phyloP scores from a whole-genome alignment of 2,329 filamentous ascomycete genomes.

The Curvularia sp. region DNA sequence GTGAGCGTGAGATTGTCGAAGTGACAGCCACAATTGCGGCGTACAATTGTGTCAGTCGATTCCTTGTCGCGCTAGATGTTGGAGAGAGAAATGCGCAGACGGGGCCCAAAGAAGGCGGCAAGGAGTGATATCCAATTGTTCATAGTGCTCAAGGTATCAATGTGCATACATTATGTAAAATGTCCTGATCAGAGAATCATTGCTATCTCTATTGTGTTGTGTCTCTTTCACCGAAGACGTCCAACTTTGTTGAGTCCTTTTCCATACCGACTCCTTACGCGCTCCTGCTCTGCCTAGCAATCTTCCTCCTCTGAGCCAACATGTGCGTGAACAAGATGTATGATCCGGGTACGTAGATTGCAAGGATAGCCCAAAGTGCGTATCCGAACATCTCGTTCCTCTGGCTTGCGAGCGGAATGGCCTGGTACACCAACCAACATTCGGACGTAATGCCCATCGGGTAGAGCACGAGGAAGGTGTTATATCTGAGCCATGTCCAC shows the following conservation, averaged over 20 bases:
- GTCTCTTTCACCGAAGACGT: background rate
- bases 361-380: slow-evolving; percentile 69
- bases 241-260: background rate
- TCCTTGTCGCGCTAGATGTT: slow-evolving; percentile 80
- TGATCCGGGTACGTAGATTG: slow-evolving; percentile 79
- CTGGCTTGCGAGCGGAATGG: slow-evolving; percentile 66
- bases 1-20: slow-evolving; percentile 78
- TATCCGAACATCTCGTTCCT: slow-evolving; percentile 62
- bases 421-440: slow-evolving; percentile 77
- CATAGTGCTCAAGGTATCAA: background rate
- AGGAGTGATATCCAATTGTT: slow-evolving; percentile 6
- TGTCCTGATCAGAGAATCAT: background rate
- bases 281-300: slow-evolving; percentile 45
- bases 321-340: slow-evolving; percentile 93
- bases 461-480: slow-evolving; percentile 92
- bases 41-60: slow-evolving; percentile 86
- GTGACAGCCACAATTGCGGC: slow-evolving; percentile 78
- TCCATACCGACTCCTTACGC: background rate
- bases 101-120: slow-evolving; percentile 27
- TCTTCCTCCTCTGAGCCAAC: slow-evolving; percentile 86
- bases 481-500: slow-evolving; percentile 84
- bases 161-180: background rate
- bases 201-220: too few species aligned
- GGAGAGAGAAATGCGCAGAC: slow-evolving; percentile 51
- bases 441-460: slow-evolving; percentile 90